Conservation (phyloP, 495 filamentous ascomycete genomes). For the Neurospora sp. region DNA sequence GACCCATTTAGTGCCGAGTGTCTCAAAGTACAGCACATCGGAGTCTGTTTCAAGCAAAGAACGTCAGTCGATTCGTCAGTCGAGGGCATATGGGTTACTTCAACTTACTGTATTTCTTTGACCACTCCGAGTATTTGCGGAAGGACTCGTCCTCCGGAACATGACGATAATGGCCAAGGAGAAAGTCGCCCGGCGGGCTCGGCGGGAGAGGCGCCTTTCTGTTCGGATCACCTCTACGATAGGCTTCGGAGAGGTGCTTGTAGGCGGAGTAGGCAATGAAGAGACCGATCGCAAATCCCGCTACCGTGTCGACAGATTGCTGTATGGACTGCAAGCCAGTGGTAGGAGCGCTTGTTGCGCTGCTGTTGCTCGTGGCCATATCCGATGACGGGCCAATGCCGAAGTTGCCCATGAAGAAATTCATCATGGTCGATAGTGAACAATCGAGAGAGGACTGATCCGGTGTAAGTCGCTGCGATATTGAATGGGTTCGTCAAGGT, state of each 20-base stretch:
- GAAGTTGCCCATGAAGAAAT: background rate
- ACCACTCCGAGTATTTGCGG: conserved; percentile 31
- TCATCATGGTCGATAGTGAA: background rate
- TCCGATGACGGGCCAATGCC: background rate
- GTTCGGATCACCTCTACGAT: background rate
- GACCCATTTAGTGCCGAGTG: conserved; percentile 32
- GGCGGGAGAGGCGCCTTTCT: conserved; percentile 22
- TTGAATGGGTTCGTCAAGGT: background rate
- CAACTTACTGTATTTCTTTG: conserved; percentile 27
- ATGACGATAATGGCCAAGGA: conserved; percentile 32
- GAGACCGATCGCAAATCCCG: background rate
- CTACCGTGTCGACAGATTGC: background rate
- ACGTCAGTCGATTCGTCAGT: background rate
- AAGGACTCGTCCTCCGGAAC: conserved; percentile 31
- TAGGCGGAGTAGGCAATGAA: background rate
- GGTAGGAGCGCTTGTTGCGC: background rate
- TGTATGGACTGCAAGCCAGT: background rate
- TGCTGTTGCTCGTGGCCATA: background rate
- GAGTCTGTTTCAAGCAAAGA: conserved; percentile 12
- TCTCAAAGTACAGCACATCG: conserved; percentile 30
- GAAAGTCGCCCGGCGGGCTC: conserved; percentile 28
- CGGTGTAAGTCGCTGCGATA: background rate
- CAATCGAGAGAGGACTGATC: background rate
- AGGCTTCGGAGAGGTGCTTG: background rate
- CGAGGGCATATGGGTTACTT: background rate